phyloP scores from a whole-genome alignment of 176 grass and related monocot species.

The Cocos nucifera region DNA sequence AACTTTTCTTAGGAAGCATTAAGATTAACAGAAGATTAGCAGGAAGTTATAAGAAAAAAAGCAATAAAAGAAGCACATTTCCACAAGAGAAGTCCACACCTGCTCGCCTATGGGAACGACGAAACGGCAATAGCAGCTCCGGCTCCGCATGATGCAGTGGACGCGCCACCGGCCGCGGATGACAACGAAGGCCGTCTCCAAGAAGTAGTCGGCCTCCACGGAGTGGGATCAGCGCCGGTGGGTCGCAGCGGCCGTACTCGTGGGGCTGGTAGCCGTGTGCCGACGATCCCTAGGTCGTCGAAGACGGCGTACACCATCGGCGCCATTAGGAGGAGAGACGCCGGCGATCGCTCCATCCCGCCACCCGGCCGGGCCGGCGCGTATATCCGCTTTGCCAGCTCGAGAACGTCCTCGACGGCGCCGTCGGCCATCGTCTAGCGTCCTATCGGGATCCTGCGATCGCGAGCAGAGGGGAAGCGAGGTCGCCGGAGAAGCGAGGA shows the following conservation, averaged over 20 bases:
- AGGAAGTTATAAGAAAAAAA: constrained; percentile 8
- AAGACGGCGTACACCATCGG: constrained; percentile 71
- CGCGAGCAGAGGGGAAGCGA: not conserved
- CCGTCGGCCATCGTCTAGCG: constrained; percentile 13
- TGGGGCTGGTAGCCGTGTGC: constrained; percentile 96
- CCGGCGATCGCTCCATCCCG: constrained; percentile 43
- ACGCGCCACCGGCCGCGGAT: constrained; percentile 61
- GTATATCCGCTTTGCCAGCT: constrained; percentile 47
- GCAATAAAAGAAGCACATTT: not conserved
- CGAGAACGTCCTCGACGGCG: constrained; percentile 74
- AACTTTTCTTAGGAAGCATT: too few relatives aligned
- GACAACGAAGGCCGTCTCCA: constrained; percentile 46
- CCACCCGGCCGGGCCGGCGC: constrained; percentile 18
- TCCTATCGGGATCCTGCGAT: not conserved
- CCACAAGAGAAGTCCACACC: constrained; percentile 21
- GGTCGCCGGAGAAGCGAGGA: too few relatives aligned
- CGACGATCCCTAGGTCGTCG: constrained; percentile 53
- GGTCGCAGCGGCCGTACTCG: constrained; percentile 68
- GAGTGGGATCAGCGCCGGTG: constrained; percentile 65
- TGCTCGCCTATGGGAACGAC: constrained; percentile 65
- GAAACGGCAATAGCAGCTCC: constrained; percentile 53
- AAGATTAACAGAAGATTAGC: not conserved
- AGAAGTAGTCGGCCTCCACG: constrained; percentile 56
- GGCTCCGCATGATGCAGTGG: constrained; percentile 78
- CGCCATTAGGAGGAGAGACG: constrained; percentile 34